Evolutionary conservation across 2,329 filamentous ascomycete genomes (phyloP), one percentile per base, ranked within the genome.

Genomic region (Orbilia oligospora): DNA sequence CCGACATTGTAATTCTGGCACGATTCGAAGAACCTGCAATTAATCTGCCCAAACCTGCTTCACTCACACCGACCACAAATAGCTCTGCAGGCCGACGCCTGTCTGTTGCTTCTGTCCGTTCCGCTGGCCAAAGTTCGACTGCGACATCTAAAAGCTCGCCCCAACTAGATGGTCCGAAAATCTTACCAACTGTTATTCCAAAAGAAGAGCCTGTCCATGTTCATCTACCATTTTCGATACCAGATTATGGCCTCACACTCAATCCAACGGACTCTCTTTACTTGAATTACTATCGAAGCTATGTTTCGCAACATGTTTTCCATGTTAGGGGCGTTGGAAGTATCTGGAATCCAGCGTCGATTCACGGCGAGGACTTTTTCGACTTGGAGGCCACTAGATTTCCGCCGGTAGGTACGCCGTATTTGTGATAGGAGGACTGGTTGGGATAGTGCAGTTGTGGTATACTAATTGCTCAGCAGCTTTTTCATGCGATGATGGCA

Each of bases 401-500:
- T 80, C 85, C 85, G 81, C 87, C 88, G 36, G 87, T 88, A 83
- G 82, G 87, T 85, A 64, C 56, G 41, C 36, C 56, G 20, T 5
- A 44, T 9, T 27, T 27, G 12, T 9, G 33, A 61, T 61, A 44
- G 12, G 20, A 44, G 36, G 20, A 61, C 48, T 33, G 44, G 38
- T 38, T 63, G 18, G 51, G 56, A 61, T 2, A 5, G 38, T 72
- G 55, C 51, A 27, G 38, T 68, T 68, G 16, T 10, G 36, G 41
- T 18, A 14, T 65, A 16, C 65, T 71, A 76, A 63, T 38, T 80
- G n/a, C 5, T 27, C 22, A 63, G 51, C 65, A 88, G 87, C 85
- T 89, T 68, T 86, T 87, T 61, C 87, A 89, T 81, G 88, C 88
- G 6, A 88, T 90, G 80, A 88, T 88, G 84, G 88, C 88, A 3